A percentile compares a stretch with the other conserved stretches of the same genome.
Evolutionary conservation across 352 stramenopile species (phyloP).

Genomic region (Globisporangium paddicum): DNA sequence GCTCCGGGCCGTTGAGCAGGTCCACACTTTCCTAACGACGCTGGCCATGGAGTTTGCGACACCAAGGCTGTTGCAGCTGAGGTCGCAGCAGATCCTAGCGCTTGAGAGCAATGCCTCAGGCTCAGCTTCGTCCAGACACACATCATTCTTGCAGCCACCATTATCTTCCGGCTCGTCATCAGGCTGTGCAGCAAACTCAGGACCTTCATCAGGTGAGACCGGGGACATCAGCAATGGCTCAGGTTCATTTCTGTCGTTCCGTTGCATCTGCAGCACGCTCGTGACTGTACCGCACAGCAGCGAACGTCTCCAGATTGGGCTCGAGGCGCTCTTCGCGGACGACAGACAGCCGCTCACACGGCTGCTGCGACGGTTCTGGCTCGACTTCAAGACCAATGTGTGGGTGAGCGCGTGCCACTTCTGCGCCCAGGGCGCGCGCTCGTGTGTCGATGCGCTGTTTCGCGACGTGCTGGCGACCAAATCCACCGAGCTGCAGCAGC

Average conservation of each 20-base stretch:
- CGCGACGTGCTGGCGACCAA: conserved; percentile 34
- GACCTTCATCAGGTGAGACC: conserved; percentile 16
- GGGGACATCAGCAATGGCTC: conserved; percentile 15
- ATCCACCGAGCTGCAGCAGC: conserved; percentile 33
- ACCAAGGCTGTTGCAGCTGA: conserved; percentile 34
- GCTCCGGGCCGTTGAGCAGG: background rate
- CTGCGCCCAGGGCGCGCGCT: conserved; percentile 21
- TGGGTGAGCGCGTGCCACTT: conserved; percentile 15
- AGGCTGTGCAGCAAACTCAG: background rate
- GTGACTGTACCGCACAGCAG: conserved; percentile 19
- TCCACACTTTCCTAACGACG: conserved; percentile 33
- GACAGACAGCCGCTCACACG: conserved; percentile 29
- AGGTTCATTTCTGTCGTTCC: conserved; percentile 38
- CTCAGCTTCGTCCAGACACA: background rate
- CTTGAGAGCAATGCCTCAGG: conserved; percentile 19
- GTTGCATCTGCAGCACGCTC: conserved; percentile 37
- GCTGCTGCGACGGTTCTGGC: conserved; percentile 41
- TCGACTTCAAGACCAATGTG: conserved; percentile 43
- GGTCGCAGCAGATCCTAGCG: conserved; percentile 48
- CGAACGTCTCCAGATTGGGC: conserved; percentile 34
- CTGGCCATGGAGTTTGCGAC: conserved; percentile 42
- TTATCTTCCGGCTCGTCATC: conserved; percentile 11
- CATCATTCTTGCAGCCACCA: conserved; percentile 8
- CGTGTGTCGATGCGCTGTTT: conserved; percentile 26
- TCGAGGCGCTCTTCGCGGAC: conserved; percentile 46